Conservation (phyloP, 2,329 filamentous ascomycete species). For the Diplocarpon rosae region DNA sequence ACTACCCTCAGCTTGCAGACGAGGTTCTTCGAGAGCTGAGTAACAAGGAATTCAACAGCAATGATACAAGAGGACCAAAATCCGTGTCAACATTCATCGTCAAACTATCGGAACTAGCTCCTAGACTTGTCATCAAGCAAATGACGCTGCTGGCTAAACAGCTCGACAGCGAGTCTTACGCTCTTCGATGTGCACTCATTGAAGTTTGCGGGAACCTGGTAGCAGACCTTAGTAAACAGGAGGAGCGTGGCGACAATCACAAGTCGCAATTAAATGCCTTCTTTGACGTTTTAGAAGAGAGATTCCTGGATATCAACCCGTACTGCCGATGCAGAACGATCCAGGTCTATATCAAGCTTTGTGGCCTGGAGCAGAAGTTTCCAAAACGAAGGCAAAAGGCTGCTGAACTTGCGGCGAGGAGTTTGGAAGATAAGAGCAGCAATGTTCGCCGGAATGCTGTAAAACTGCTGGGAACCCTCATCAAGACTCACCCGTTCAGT, state of each 20-base stretch:
- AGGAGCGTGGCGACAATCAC: constrained; percentile 83
- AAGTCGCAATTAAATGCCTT: constrained; percentile 94
- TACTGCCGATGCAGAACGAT: constrained; percentile 88
- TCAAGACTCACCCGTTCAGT: constrained; percentile 90
- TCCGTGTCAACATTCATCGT: constrained; percentile 91
- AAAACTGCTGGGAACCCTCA: constrained; percentile 76
- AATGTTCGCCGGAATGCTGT: constrained; percentile 93
- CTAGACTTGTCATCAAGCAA: constrained; percentile 89
- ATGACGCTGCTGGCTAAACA: constrained; percentile 93
- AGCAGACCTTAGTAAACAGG: constrained; percentile 77
- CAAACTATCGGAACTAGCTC: constrained; percentile 84
- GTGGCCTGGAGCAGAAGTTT: constrained; percentile 92
- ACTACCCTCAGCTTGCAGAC: constrained; percentile 89
- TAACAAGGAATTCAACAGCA: constrained; percentile 96
- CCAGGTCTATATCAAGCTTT: constrained; percentile 86
- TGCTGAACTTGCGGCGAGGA: constrained; percentile 76
- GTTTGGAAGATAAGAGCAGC: constrained; percentile 95
- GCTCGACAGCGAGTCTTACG: constrained; percentile 94
- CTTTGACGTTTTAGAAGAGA: constrained; percentile 91
- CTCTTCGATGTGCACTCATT: constrained; percentile 82
- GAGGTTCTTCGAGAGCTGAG: constrained; percentile 90
- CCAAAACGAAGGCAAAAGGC: constrained; percentile 82
- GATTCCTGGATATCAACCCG: constrained; percentile 92
- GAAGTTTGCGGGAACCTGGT: constrained; percentile 97
- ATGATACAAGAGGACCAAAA: constrained; percentile 89